Percentiles rank a stretch among this genome's conserved stretches.
Conservation (phyloP, 495 filamentous ascomycete species). For the Hypoxylon perforatum region DNA sequence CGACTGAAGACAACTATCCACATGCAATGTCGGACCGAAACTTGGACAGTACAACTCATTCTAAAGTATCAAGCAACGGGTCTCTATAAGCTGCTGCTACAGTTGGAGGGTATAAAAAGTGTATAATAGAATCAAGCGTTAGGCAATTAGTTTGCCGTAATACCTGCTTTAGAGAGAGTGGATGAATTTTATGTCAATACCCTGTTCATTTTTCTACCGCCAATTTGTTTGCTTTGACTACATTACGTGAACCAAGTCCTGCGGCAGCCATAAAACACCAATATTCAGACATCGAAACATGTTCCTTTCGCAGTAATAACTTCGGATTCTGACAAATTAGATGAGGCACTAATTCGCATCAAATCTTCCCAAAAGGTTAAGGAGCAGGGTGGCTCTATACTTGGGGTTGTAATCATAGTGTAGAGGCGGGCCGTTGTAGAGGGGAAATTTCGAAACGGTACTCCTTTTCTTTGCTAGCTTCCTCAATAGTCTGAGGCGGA, state of each 20-base stretch:
- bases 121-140: constrained; percentile 16
- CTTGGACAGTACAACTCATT: constrained; percentile 12
- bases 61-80: constrained; percentile 31
- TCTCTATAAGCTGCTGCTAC: constrained; percentile 18
- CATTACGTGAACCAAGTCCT: neutral
- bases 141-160: neutral
- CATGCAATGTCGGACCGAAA: neutral
- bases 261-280: neutral
- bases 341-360: too few species aligned
- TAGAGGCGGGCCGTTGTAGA: neutral
- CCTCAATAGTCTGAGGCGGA: neutral
- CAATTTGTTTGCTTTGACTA: neutral
- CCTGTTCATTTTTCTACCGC: neutral
- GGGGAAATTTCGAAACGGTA: neutral
- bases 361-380: too few species aligned
- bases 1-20: constrained; percentile 21
- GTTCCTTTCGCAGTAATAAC: too few species aligned
- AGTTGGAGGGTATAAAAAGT: neutral
- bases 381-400: too few species aligned
- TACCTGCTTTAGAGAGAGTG: neutral
- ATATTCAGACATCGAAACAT: neutral
- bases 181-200: neutral
- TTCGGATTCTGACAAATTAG: too few species aligned
- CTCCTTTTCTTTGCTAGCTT: neutral
- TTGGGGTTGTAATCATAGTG: too few species aligned